Evolutionary conservation across 306 rosid species (phyloP), one percentile per base, ranked within the genome.

Genomic region (Lagenaria siceraria): DNA sequence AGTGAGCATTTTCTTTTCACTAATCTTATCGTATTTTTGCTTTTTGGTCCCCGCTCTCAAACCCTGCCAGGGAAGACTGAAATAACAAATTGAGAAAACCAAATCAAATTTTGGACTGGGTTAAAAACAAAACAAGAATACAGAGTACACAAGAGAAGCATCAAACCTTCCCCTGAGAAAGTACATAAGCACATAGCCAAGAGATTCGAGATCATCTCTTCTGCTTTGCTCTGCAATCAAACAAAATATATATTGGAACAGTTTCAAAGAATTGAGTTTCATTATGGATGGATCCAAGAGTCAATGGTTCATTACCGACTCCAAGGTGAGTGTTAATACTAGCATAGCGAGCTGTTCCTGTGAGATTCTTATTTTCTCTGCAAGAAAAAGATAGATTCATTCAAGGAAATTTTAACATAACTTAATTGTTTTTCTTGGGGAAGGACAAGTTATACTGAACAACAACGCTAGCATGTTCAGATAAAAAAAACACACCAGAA

Each of bases 51-150:
- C 99, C 53, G 99, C 99, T 85, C 80, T 96, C 71, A 96, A 80
- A 77, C 99, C 99, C 80, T 96, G 99, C 99, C 99, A 96, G 38
- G 99, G 99, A 85, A 96, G 99, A 86, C 99, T 96, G 87, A 75
- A 78, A 79, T 43, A 81, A 42, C 87, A 35, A 82, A 77, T 58
- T 22, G 59, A 68, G 66, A 29, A n/a, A 42, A 79, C 81, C 77
- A 80, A 56, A 79, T 77, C 79, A 75, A 55, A 82, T 51, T 56
- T 40, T 19, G 72, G 36, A 51, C 46, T 80, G 78, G 40, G 51
- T 62, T 18, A 78, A 36, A 52, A 66, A 24, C 38, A 53, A 61
- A 53, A 18, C 31, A 48, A 51, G 29, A 51, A 5, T 61, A 61
- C 65, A 49, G 74, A 81, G 70, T 69, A 76, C 60, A 12, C 53